Percentiles rank a stretch among this genome's conserved stretches.
phyloP scores from a whole-genome alignment of 129 eudicot species.

The Artemisia argyi region DNA sequence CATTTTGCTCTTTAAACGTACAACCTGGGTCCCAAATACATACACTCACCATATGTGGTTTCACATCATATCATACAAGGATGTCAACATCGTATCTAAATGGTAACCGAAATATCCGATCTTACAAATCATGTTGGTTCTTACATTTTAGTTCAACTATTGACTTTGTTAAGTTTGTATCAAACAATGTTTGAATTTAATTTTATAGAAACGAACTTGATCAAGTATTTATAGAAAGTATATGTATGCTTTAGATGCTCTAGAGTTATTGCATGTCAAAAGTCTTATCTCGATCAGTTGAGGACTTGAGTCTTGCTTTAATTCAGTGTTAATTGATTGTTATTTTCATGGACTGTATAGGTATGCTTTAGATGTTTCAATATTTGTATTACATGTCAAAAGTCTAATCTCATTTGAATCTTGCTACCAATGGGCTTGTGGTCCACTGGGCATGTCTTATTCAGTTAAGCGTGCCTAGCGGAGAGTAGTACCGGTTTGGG shows the following conservation, averaged over 20 bases:
- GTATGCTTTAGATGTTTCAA: too few species aligned
- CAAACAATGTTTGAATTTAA: background rate
- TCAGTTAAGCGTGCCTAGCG: too few species aligned
- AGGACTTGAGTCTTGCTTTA: too few species aligned
- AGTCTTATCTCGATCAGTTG: too few species aligned
- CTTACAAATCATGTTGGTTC: background rate
- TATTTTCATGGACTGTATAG: too few species aligned
- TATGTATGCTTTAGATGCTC: too few species aligned
- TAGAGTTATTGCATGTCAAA: too few species aligned
- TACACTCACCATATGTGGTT: slow-evolving; percentile 16
- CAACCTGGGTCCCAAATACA: slow-evolving; percentile 10
- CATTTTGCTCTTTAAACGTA: slow-evolving; percentile 14
- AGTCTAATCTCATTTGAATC: background rate
- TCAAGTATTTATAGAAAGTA: too few species aligned
- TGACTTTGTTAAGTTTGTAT: background rate
- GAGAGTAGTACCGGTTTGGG: too few species aligned
- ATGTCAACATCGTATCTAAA: slow-evolving; percentile 14
- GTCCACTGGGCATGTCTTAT: too few species aligned
- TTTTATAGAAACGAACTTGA: background rate
- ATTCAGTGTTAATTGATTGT: too few species aligned
- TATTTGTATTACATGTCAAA: background rate
- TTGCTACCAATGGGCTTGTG: too few species aligned
- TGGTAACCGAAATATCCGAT: background rate
- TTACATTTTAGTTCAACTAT: background rate
- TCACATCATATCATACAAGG: slow-evolving; percentile 17